A percentile compares a stretch with the other conserved stretches of the same genome.
These are phyloP conservation scores for Aspergillus caelatus DNA, from an alignment of 2,329 filamentous ascomycete genomes.

Conservation along the genomic window DNA sequence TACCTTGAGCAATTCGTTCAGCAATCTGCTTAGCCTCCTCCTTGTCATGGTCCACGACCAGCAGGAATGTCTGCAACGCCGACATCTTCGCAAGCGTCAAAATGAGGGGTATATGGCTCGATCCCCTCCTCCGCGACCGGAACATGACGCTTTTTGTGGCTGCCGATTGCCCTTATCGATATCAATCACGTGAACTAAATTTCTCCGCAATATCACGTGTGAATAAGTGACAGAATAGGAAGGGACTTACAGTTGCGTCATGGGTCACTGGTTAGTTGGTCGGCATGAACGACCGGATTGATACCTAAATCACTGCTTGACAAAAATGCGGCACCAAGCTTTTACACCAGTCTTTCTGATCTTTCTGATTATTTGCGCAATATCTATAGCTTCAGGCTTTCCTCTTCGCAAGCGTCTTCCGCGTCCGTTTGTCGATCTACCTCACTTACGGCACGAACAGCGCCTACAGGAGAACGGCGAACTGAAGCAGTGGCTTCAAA, in stretches of 20 bases:
- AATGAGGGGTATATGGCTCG: conserved; percentile 11
- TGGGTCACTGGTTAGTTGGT: conserved; percentile 7
- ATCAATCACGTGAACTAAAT: conserved; percentile 20
- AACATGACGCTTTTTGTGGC: conserved; percentile 27
- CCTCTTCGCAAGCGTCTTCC: conserved; percentile 26
- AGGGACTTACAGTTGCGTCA: conserved; percentile 24
- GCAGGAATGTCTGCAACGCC: conserved; percentile 52
- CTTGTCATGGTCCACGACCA: conserved; percentile 51
- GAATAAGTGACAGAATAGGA: not conserved
- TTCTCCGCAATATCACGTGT: conserved; percentile 19
- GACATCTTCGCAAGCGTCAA: conserved; percentile 42
- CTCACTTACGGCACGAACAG: conserved; percentile 19
- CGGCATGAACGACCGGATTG: not conserved
- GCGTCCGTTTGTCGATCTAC: conserved; percentile 18
- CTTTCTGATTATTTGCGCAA: conserved; percentile 15
- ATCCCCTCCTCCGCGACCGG: conserved; percentile 19
- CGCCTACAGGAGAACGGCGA: conserved; percentile 14
- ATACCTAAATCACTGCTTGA: not conserved
- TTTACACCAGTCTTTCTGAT: conserved; percentile 7
- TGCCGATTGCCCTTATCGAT: conserved; percentile 28
- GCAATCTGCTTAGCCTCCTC: conserved; percentile 50
- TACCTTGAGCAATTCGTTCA: conserved; percentile 48
- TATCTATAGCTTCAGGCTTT: conserved; percentile 18
- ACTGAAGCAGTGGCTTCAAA: conserved; percentile 23
- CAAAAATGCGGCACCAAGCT: conserved; percentile 18